Evolutionary conservation across 495 filamentous ascomycete genomes (phyloP), one percentile per base, ranked within the genome.

Genomic region (Aspergillus wentii): DNA sequence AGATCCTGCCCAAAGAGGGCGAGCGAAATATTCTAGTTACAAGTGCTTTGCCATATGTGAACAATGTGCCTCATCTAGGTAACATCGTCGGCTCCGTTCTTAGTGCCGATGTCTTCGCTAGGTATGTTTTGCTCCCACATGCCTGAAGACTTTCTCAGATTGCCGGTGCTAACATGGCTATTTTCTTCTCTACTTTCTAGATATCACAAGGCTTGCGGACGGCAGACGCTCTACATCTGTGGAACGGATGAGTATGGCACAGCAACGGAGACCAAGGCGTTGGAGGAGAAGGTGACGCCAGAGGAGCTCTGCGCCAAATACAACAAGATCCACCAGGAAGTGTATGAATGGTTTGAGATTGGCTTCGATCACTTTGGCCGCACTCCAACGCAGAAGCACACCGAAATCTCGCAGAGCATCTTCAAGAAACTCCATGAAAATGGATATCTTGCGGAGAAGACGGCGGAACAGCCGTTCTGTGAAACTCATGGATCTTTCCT

Each of bases 61-160:
- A 97, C 68, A 96, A 95, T 63, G 86, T 94, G 8, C 92, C 91
- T 35, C 91, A 95, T 64, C 72, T 95, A 52, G 90, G 92, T 38
- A 98, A 98, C 62, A 82, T 96, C 38, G 76, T 96, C 37, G 92
- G 92, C 39, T 87, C 82, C 47, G 88, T 95, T 25, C 75, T 97
- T 52, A 82, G 78, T 48, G 84, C 85, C 25, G 85, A 90, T 63
- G 82, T 83, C 54, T 94, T 87, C 52, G 65, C 80, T 51, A 64
- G 76, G 75, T 81, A 66, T 53, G 56, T 55, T 41, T 54, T n/a
- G n/a, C n/a, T n/a, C n/a, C n/a, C n/a, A n/a, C n/a, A n/a, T n/a
- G n/a, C n/a, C n/a, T n/a, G n/a, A n/a, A n/a, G n/a, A n/a, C n/a
- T n/a, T n/a, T n/a, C n/a, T n/a, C n/a, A n/a, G n/a, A n/a, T n/a